A percentile compares a stretch with the other conserved stretches of the same genome.
Evolutionary conservation across 176 grass and related monocot genomes (phyloP).

Genomic region (bread wheat (Triticum aestivum)): IWGSC_CS_RefSeq_v2.1 NC_057814.1:514092877-514093376

Average conservation of each 20-base stretch:
- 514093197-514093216: background rate
- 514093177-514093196: background rate
- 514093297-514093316: background rate
- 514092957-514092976: background rate
- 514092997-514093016: background rate
- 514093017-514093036: background rate
- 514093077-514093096: background rate
- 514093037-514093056: background rate
- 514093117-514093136: background rate
- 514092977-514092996: background rate
- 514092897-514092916: background rate
- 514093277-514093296: background rate
- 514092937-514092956: conserved; percentile 2
- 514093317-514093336: background rate
- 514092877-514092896: background rate
- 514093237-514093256: background rate
- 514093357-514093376: background rate
- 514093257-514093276: background rate
- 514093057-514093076: background rate
- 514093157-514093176: background rate
- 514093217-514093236: background rate
- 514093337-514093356: background rate
- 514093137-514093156: background rate
- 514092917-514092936: conserved; percentile 12
- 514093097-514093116: background rate